Conservation (phyloP, 148 eudicot species). For the Chenopodium suecicum region DNA sequence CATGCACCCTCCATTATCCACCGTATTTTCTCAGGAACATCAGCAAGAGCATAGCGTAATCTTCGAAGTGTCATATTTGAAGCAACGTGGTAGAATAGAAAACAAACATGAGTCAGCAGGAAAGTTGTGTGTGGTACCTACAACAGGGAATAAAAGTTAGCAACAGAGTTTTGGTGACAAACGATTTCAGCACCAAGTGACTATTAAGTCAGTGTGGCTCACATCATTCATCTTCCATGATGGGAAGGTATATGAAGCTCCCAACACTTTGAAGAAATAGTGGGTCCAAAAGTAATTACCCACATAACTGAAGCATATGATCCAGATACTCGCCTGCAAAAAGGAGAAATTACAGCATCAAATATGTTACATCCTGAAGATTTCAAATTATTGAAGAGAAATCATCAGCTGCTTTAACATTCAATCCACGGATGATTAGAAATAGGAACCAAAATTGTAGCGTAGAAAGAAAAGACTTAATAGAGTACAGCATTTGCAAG, state of each 20-base stretch:
- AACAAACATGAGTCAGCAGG: slow-evolving; percentile 83
- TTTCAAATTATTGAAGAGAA: not conserved
- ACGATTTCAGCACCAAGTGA: not conserved
- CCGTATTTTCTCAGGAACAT: slow-evolving; percentile 61
- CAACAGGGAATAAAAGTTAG: slow-evolving; percentile 24
- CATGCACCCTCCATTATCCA: slow-evolving; percentile 83
- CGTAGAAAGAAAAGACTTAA: not conserved
- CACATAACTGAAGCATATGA: slow-evolving; percentile 80
- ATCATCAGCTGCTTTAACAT: not conserved
- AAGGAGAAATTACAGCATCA: slow-evolving; percentile 15
- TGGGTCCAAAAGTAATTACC: slow-evolving; percentile 99
- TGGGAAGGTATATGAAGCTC: slow-evolving; percentile 98
- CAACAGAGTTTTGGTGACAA: not conserved
- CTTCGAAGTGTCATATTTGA: slow-evolving; percentile 96
- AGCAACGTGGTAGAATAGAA: slow-evolving; percentile 83
- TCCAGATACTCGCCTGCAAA: slow-evolving; percentile 94
- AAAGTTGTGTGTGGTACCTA: slow-evolving; percentile 97
- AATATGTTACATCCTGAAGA: not conserved
- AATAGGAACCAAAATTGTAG: not conserved
- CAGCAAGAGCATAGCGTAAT: slow-evolving; percentile 62
- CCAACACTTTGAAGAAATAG: slow-evolving; percentile 92
- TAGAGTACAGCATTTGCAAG: not conserved
- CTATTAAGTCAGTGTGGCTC: slow-evolving; percentile 31
- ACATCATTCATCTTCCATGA: slow-evolving; percentile 98
- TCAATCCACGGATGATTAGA: slow-evolving; percentile 1